These are phyloP conservation scores for Mycena sanguinolenta DNA, from an alignment of 768 basidiomycete genomes.

Conservation along the genomic window DNA sequence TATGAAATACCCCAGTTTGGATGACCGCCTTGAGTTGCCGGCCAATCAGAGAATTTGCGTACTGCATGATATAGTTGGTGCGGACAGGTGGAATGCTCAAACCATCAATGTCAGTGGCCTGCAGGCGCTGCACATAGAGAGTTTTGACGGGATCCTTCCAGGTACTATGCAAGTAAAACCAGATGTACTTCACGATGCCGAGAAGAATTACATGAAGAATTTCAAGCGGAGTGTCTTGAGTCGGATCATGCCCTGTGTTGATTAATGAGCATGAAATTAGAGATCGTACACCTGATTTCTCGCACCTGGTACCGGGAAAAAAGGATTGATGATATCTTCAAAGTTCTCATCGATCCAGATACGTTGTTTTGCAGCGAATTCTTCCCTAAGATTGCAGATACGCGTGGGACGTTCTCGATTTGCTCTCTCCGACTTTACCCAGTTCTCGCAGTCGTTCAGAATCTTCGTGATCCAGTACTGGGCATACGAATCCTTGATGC, in stretches of 20 bases:
- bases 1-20: background rate
- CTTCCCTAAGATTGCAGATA: background rate
- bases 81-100: conserved; percentile 31
- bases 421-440: no score
- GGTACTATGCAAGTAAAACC: conserved; percentile 41
- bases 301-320: no score
- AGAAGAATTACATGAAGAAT: no score
- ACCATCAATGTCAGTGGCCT: conserved; percentile 43
- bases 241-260: conserved; percentile 6
- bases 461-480: no score
- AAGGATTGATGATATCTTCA: no score
- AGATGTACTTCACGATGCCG: conserved; percentile 47
- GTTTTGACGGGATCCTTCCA: no score
- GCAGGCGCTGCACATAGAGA: conserved; percentile 38
- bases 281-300: no score
- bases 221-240: background rate
- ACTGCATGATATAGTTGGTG: background rate
- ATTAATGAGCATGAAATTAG: no score
- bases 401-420: no score
- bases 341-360: background rate
- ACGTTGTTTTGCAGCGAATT: no score
- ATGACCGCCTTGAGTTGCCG: background rate
- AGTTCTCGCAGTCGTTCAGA: no score
- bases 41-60: background rate
- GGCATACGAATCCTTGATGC: conserved; percentile 40